Evolutionary conservation across 768 basidiomycete genomes (phyloP), one percentile per base, ranked within the genome.

Genomic region (Trametes gibbosa): DNA sequence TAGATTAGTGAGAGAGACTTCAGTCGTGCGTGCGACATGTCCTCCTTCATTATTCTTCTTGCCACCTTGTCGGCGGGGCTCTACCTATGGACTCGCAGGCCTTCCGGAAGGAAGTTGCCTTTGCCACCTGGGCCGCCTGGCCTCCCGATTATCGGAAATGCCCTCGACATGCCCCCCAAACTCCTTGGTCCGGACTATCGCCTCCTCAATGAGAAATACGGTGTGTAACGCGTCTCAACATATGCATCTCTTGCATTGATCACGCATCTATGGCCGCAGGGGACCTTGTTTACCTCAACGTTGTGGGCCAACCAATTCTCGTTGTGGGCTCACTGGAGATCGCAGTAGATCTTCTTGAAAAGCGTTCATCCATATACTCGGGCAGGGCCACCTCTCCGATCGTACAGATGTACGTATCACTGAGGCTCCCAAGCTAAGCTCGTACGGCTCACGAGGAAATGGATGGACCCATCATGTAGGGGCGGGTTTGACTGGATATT

Each of bases 361-460:
- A 82, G 66, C 80, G 83, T 25, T 86, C 87, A 5, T 74, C 79
- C 12, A 83, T 89, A 25, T 90, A 90, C 69, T 84, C 89, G 12
- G 89, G 90, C 72, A 87, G 86, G 68, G 86, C 86, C 0, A 73
- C 75, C 25, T 73, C 89, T 24, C 76, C 86, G 46, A 90, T 91
- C 87, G 75, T 73, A 24, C 87, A 90, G 53, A 76, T 90, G 80
- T 89, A 65, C 65, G 85, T 84, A 24, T n/a, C 40, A 8, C 17
- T n/a, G n/a, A n/a, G n/a, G n/a, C n/a, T n/a, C n/a, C n/a, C n/a
- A n/a, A n/a, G n/a, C n/a, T n/a, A n/a, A n/a, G n/a, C n/a, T n/a
- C n/a, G n/a, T n/a, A n/a, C n/a, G n/a, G n/a, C 25, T 32, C 7
- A 17, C 19, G 10, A 29, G 35, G 19, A n/a, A 17, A 14, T 29